A percentile compares a stretch with the other conserved stretches of the same genome.
Evolutionary conservation across 1,139 yeast genomes (phyloP).

Genomic region (Taphrina pruni): DNA sequence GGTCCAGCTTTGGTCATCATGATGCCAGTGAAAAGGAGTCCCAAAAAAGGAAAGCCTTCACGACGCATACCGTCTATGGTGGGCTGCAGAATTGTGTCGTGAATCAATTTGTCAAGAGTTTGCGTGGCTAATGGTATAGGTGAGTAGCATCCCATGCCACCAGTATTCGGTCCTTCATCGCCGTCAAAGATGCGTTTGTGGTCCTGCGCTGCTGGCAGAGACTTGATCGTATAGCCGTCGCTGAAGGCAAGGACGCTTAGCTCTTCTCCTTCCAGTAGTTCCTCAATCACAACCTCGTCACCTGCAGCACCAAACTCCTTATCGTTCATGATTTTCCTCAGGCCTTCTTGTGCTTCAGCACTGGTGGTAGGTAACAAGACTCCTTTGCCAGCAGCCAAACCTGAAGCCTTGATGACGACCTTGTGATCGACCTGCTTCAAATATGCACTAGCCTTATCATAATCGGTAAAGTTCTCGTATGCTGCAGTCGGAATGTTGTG

Average conservation of each 20-base stretch:
- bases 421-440: conserved; percentile 69
- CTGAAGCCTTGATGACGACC: conserved; percentile 95
- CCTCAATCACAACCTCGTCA: conserved; percentile 95
- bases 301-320: conserved; percentile 83
- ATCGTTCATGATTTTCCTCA: conserved; percentile 87
- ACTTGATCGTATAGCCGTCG: conserved; percentile 90
- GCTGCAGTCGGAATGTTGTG: conserved; percentile 94
- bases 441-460: conserved; percentile 74
- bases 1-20: conserved; percentile 87
- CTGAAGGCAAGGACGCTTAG: conserved; percentile 88
- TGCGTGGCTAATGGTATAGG: conserved; percentile 94
- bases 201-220: conserved; percentile 97
- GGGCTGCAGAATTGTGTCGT: conserved; percentile 77
- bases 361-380: conserved; percentile 86
- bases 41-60: conserved; percentile 95
- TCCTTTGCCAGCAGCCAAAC: conserved; percentile 98
- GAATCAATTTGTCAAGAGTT: conserved; percentile 68
- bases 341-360: conserved; percentile 82
- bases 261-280: conserved; percentile 95
- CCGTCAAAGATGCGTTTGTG: conserved; percentile 95
- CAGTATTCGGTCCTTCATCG: conserved; percentile 93
- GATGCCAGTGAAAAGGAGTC: conserved; percentile 94
- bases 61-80: conserved; percentile 95
- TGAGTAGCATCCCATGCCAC: conserved; percentile 99
- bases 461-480: conserved; percentile 78